phyloP scores from a whole-genome alignment of 1,284 basidiomycete genomes.

The Cryptococcus deneoformans region DNA sequence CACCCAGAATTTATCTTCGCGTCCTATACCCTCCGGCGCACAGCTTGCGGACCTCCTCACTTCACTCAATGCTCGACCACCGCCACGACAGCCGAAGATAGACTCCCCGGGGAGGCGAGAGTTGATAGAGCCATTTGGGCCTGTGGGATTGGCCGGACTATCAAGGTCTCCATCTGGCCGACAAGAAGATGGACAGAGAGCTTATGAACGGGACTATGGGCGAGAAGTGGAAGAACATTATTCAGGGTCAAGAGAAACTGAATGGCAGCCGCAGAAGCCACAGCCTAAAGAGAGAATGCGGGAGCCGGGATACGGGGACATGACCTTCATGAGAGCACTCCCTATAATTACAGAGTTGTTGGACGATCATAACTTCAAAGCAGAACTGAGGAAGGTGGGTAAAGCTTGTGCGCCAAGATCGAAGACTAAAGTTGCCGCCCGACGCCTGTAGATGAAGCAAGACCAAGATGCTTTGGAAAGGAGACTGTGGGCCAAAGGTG shows the following conservation, averaged over 20 bases:
- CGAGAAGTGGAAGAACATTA: neutral
- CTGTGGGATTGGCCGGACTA: constrained; percentile 19
- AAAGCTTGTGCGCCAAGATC: neutral
- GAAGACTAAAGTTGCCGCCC: constrained; percentile 2
- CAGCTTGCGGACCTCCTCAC: constrained; percentile 32
- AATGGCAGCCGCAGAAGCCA: neutral
- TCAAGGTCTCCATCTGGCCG: constrained; percentile 2
- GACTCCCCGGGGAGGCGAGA: constrained; percentile 29
- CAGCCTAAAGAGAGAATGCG: constrained; percentile 11
- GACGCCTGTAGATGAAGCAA: constrained; percentile 36
- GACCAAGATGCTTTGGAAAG: constrained; percentile 40
- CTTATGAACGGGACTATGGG: neutral
- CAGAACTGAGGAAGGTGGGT: constrained; percentile 38
- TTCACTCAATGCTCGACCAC: constrained; percentile 18
- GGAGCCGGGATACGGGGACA: constrained; percentile 14
- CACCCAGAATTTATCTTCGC: neutral
- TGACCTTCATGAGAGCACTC: constrained; percentile 32
- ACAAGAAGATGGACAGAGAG: neutral
- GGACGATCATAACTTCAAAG: constrained; percentile 33
- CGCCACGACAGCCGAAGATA: constrained; percentile 61
- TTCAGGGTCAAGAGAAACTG: neutral
- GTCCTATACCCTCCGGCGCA: constrained; percentile 19
- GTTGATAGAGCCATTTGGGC: constrained; percentile 41
- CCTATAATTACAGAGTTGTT: constrained; percentile 35
- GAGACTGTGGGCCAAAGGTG: constrained; percentile 40